Percentiles rank a stretch among this genome's conserved stretches.
Conservation (phyloP, 2,329 filamentous ascomycete genomes). For the Nemania bipapillata region DNA sequence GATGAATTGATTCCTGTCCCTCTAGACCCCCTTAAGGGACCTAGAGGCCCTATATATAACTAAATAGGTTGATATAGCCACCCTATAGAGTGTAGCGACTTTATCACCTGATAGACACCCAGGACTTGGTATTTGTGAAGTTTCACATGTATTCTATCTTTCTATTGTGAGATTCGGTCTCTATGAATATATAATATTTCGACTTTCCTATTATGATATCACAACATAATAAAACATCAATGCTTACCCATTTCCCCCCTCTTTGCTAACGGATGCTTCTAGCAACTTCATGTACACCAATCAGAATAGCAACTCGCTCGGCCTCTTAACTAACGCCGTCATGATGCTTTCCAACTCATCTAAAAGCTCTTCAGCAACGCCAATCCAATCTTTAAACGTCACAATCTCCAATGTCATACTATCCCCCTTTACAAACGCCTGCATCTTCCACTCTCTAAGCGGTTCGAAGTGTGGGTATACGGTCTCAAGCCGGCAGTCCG, state of each 20-base stretch:
- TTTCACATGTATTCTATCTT: no score
- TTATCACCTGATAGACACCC: no score
- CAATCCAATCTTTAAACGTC: conserved; percentile 66
- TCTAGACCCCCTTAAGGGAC: no score
- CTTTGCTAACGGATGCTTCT: not conserved
- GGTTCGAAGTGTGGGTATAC: conserved; percentile 68
- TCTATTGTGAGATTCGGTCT: no score
- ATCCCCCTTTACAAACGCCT: conserved; percentile 67
- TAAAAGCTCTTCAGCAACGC: conserved; percentile 63
- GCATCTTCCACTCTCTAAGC: conserved; percentile 68
- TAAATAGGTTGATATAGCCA: no score
- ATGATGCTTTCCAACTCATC: conserved; percentile 60
- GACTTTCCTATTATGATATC: no score
- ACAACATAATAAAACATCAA: no score
- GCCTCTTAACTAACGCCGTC: conserved; percentile 54
- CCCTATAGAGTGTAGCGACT: no score
- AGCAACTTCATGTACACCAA: not conserved
- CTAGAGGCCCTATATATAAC: no score
- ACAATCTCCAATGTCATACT: conserved; percentile 68
- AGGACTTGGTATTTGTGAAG: no score
- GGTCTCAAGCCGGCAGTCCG: conserved; percentile 63
- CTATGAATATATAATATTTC: no score
- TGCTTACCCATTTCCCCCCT: not conserved
- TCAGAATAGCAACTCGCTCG: conserved; percentile 50
- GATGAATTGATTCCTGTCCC: no score